Evolutionary conservation across 1,284 basidiomycete genomes (phyloP).

Genomic region (Porogramme epimiltina): DNA sequence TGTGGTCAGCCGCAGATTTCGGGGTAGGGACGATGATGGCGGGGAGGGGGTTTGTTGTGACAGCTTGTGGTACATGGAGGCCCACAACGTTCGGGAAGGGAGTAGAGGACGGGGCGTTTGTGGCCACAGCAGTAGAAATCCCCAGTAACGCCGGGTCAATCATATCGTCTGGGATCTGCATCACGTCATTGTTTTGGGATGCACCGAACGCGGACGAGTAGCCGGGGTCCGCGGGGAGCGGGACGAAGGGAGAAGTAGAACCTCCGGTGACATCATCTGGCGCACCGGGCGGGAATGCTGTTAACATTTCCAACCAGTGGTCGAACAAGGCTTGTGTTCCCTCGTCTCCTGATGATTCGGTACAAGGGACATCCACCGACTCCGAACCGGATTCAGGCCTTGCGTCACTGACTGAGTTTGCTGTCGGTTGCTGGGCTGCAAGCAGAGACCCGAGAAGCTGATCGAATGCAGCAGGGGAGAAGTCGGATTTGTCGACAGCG

Average conservation of each 20-base stretch:
- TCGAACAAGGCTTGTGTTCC: conserved; percentile 23
- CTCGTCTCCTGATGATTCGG: not conserved
- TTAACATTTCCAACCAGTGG: conserved; percentile 24
- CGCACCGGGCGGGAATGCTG: conserved; percentile 25
- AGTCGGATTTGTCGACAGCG: not conserved
- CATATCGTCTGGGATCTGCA: conserved; percentile 24
- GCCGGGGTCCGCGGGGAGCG: too few species aligned
- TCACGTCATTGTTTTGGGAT: too few species aligned
- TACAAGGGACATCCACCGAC: not conserved
- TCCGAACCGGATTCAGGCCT: not conserved
- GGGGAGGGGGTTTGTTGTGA: too few species aligned
- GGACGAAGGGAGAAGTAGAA: too few species aligned
- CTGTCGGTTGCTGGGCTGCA: conserved; percentile 14
- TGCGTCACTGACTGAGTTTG: not conserved
- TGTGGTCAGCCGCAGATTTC: not conserved
- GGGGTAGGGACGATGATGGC: not conserved
- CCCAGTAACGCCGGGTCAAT: conserved; percentile 41
- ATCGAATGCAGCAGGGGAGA: conserved; percentile 17
- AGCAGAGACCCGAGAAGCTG: conserved; percentile 19
- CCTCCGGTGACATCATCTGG: conserved; percentile 18
- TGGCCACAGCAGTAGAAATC: not conserved
- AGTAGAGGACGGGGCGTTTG: not conserved
- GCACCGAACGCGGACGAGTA: too few species aligned
- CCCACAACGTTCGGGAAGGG: not conserved
- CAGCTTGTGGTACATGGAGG: too few species aligned